Evolutionary conservation across 2,329 filamentous ascomycete genomes (phyloP).

Genomic region (Aspergillus candidus): DNA sequence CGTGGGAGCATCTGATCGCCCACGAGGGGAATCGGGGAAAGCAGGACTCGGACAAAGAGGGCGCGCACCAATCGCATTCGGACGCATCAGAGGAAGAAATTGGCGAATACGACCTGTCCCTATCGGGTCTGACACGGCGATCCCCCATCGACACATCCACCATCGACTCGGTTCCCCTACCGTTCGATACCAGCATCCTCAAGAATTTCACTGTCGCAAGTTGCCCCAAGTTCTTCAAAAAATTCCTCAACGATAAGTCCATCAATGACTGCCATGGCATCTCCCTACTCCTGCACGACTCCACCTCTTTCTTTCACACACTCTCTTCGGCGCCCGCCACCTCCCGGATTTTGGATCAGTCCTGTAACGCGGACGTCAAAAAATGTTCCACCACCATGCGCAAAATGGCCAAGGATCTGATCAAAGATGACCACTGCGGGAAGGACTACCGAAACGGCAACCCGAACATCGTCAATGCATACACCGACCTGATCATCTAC

Average conservation of each 20-base stretch:
- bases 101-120: not conserved
- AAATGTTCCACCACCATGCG: slow-evolving; percentile 62
- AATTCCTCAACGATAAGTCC: slow-evolving; percentile 58
- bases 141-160: slow-evolving; percentile 6
- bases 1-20: not conserved
- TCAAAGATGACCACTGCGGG: slow-evolving; percentile 59
- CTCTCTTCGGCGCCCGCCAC: slow-evolving; percentile 65
- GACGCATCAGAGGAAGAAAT: not conserved
- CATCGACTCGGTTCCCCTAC: slow-evolving; percentile 46
- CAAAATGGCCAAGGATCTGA: slow-evolving; percentile 60
- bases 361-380: slow-evolving; percentile 63
- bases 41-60: not conserved
- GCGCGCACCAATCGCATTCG: slow-evolving; percentile 1
- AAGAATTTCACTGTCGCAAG: slow-evolving; percentile 54
- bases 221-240: slow-evolving; percentile 54
- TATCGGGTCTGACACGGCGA: not conserved
- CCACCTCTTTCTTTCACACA: slow-evolving; percentile 74
- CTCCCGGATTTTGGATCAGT: slow-evolving; percentile 69
- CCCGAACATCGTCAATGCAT: slow-evolving; percentile 65
- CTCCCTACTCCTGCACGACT: slow-evolving; percentile 79
- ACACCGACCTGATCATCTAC: slow-evolving; percentile 71
- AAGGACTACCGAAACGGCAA: slow-evolving; percentile 63
- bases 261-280: slow-evolving; percentile 75
- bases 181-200: slow-evolving; percentile 61
- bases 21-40: too few species aligned